Evolutionary conservation across 1,284 basidiomycete genomes (phyloP).

Genomic region (Wolfiporia cocos): DNA sequence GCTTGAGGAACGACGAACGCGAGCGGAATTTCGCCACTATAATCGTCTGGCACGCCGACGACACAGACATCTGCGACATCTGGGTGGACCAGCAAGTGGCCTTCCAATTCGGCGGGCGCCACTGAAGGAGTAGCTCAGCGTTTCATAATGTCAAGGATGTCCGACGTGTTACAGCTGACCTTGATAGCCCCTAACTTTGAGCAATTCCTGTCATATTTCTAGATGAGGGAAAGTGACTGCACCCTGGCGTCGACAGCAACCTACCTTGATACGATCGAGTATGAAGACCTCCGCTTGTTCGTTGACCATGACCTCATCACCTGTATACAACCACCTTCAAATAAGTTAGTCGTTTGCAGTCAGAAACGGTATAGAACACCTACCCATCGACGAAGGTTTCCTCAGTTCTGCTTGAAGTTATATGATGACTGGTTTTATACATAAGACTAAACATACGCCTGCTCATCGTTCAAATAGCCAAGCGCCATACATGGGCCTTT

Average conservation of each 20-base stretch:
- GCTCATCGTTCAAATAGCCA: conserved; percentile 33
- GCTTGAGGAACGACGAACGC: conserved; percentile 58
- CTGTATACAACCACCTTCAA: conserved; percentile 37
- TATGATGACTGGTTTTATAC: background rate
- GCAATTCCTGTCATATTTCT: conserved; percentile 10
- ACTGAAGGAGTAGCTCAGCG: conserved; percentile 21
- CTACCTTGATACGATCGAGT: conserved; percentile 39
- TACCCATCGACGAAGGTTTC: conserved; percentile 37
- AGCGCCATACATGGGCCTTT: conserved; percentile 34
- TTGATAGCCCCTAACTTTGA: conserved; percentile 65
- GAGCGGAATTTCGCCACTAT: conserved; percentile 70
- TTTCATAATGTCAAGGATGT: background rate
- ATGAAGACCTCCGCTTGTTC: conserved; percentile 35
- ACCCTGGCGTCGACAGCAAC: background rate
- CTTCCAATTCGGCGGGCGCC: conserved; percentile 32
- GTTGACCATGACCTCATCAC: conserved; percentile 37
- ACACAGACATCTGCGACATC: conserved; percentile 71
- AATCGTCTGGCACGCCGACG: conserved; percentile 70
- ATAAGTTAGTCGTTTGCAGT: background rate
- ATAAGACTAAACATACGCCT: conserved; percentile 28
- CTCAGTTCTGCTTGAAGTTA: conserved; percentile 25
- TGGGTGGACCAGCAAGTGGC: conserved; percentile 64
- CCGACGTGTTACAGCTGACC: conserved; percentile 17
- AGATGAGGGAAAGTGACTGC: background rate
- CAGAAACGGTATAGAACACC: conserved; percentile 2